phyloP scores from a whole-genome alignment of 768 basidiomycete species.

The Naganishia vishniacii region DNA sequence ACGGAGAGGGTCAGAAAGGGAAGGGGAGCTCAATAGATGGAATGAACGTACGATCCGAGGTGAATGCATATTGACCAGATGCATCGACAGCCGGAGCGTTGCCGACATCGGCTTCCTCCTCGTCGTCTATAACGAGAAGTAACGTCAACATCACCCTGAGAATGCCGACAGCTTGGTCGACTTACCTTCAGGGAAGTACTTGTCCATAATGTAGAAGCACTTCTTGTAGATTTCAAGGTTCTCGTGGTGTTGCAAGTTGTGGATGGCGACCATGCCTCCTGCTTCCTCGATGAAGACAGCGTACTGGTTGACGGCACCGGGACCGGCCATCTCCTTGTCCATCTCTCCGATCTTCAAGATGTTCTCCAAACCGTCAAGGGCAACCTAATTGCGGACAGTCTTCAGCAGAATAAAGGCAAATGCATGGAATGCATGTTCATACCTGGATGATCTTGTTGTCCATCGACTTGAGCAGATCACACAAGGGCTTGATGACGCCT shows the following conservation, averaged over 20 bases:
- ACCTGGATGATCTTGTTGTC: constrained; percentile 94
- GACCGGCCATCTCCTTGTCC: constrained; percentile 76
- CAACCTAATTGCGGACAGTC: constrained; percentile 61
- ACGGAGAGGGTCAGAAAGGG: constrained; percentile 60
- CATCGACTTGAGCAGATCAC: constrained; percentile 93
- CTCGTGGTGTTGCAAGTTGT: constrained; percentile 98
- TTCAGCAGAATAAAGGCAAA: not conserved
- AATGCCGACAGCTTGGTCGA: not conserved
- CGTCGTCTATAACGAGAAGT: constrained; percentile 56
- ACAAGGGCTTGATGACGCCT: constrained; percentile 97
- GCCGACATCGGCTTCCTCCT: constrained; percentile 79
- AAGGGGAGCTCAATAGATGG: constrained; percentile 41
- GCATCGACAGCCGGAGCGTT: constrained; percentile 61
- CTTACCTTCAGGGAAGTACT: constrained; percentile 79
- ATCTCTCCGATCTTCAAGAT: constrained; percentile 95
- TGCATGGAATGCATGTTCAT: not conserved
- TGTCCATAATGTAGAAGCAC: constrained; percentile 75
- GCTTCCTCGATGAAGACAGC: constrained; percentile 94
- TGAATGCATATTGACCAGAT: constrained; percentile 51
- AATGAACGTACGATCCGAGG: constrained; percentile 41
- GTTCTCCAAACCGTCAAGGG: constrained; percentile 95
- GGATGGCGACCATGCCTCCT: constrained; percentile 92
- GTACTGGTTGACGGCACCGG: constrained; percentile 83
- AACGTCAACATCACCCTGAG: not conserved
- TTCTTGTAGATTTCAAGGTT: constrained; percentile 99